Base-by-base conservation (phyloP, 2,329 filamentous ascomycete genomes). In the Paracoccidioides brasiliensis region DNA sequence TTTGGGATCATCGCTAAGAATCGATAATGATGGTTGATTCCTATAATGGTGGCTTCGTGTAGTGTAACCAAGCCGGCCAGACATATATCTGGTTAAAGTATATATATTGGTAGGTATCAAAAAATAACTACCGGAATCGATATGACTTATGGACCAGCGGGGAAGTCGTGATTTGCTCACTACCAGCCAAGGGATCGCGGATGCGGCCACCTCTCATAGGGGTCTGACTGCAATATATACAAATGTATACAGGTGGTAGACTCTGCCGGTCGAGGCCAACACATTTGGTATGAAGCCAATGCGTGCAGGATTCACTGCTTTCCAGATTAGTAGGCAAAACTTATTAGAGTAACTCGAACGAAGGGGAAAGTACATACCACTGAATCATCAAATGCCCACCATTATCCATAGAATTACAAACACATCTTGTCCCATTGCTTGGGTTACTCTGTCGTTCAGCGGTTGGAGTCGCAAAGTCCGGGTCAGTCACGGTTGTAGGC, bases 271-370 rank as follows among this genome's bases (percentile, higher is more conserved):
- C 74, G 14, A 82, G 66, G 1, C 80, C 79, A 28, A 82, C 73
- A 61, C 81, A 84, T 55, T 72, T 72, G 37, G 77, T 77, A 62
- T 84, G 81, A 35, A 81, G 70, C 77, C 79, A 84, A 61, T 82
- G 80, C n/a, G 72, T 77, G 69, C 81, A 84, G 30, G 77, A 79
- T 65, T 80, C 78, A 68, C 81, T 77, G 58, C 30, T 55, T 51
- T 8, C 32, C 14, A 49, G 6, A 59, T 52, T 48, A 14, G 50
- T 22, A 32, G 41, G 35, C 33, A 30, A 41, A 22, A 43, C 22
- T 14, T 6, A 54, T 5, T 37, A 37, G 6, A n/a, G 22, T 22
- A 22, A 22, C 22, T 22, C 22, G 10, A 3, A 14, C 22, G 37
- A 12, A 53, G 48, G 33, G 33, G 9, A 45, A 14, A 15, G 37